Evolutionary conservation across 352 stramenopile species (phyloP), one percentile per base, ranked within the genome.

Genomic region (Phytophthora cactorum): DNA sequence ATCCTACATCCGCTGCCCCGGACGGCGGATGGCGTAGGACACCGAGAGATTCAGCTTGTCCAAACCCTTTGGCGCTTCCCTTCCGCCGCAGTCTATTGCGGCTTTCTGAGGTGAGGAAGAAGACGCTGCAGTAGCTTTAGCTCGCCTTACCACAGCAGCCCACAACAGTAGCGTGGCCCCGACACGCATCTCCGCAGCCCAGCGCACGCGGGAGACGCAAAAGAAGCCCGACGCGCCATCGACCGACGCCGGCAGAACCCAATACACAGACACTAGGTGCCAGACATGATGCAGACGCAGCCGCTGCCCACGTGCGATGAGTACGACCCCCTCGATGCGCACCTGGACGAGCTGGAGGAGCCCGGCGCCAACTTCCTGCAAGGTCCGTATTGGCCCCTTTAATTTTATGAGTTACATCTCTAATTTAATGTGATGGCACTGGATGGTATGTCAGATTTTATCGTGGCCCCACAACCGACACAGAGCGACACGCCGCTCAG

Each of bases 271-370:
- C 5, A 44, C 27, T 27, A 59, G 49, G 53, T 22, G 31, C n/a
- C 5, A 3, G 32, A 12, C 15, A 81, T 70, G 72, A 84, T 92
- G 79, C 68, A 86, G 79, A 72, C 79, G 66, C 60, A 77, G 65
- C 71, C 74, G 50, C 64, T 89, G 50, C 79, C 76, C 36, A 77
- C 72, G 39, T 86, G 75, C 66, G 64, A 86, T 41, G 83, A 93
- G 71, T 85, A 88, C 64, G 82, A 92, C 64, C 71, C 82, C 49
- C 76, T 93, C 59, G 83, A 91, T 52, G 80, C 81, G 41, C 79
- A 92, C 52, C 58, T 93, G 31, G 81, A 90, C 15, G 85, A 91
- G 59, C 72, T 93, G 51, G 84, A 93, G 58, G 81, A 87, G 50
- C 79, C 84, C 4, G 85, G 82, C 17, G 54, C 76, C 34, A 89